Evolutionary conservation across 441 rosid species (phyloP), one percentile per base, ranked within the genome.

Genomic region (Euphorbia schlechtendalii): DNA sequence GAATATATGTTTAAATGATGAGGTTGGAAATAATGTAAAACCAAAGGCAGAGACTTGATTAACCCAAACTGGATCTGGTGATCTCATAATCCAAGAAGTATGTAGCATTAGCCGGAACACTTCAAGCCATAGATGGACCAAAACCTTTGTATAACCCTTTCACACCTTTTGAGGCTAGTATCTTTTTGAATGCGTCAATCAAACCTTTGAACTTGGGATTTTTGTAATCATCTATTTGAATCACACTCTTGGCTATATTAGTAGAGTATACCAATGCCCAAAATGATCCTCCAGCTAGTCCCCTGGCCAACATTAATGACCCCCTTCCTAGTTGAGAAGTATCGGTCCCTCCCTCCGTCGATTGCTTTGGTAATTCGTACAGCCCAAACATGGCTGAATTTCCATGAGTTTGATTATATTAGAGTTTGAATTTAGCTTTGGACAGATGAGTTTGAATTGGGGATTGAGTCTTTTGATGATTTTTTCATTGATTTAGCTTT

Each of bases 31-130:
- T 82, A 71, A n/a, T n/a, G n/a, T n/a, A n/a, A n/a, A n/a, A n/a
- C n/a, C n/a, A n/a, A n/a, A n/a, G n/a, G n/a, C n/a, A n/a, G n/a
- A n/a, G n/a, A n/a, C n/a, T n/a, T n/a, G n/a, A n/a, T n/a, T n/a
- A n/a, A n/a, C n/a, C n/a, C n/a, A n/a, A n/a, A n/a, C n/a, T n/a
- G n/a, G n/a, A n/a, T n/a, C n/a, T n/a, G n/a, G n/a, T n/a, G n/a
- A 93, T 74, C 72, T 93, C 97, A 61, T 83, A 86, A 11, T 87
- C 98, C 84, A 90, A 78, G 92, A 93, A 90, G 65, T 96, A 90
- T 12, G 96, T 97, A 36, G 97, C 97, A 80, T 90, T 90, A n/a
- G 99, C 97, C 25, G 96, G 96, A 60, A 93, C 80, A 68, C 97
- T 93, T 66, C 97, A 82, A 21, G 80, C 93, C 99, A 93, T 88